Conservation (phyloP, 805 yeast species). For the Sporopachydermia quercuum region DNA sequence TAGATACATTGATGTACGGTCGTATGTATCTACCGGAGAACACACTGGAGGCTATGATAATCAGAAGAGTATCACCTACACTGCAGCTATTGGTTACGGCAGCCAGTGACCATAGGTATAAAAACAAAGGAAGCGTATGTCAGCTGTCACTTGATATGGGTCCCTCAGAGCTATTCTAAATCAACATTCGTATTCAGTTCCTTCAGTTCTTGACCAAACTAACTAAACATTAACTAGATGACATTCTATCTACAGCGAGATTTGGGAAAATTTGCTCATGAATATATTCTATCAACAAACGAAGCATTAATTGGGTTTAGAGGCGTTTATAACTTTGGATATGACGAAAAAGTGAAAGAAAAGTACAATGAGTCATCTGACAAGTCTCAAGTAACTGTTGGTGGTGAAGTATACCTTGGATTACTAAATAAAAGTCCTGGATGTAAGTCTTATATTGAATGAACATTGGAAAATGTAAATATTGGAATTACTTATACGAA, state of each 20-base stretch:
- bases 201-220: conserved; percentile 4
- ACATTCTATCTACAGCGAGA: conserved; percentile 62
- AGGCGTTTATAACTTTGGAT: conserved; percentile 52
- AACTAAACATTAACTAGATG: conserved; percentile 26
- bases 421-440: conserved; percentile 79
- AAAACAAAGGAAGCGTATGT: conserved; percentile 30
- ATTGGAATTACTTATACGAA: no score
- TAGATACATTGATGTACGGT: conserved; percentile 52
- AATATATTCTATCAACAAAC: conserved; percentile 66
- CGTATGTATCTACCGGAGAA: conserved; percentile 80
- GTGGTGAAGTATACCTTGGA: conserved; percentile 85
- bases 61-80: conserved; percentile 41
- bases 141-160: no score
- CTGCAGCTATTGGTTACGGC: conserved; percentile 63
- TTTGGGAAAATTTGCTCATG: conserved; percentile 47
- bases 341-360: conserved; percentile 10
- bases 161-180: conserved; percentile 12
- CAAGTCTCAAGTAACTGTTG: conserved; percentile 35
- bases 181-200: conserved; percentile 2
- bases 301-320: conserved; percentile 76
- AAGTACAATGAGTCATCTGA: conserved; percentile 4
- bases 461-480: no score
- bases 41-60: conserved; percentile 74
- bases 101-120: conserved; percentile 47
- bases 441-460: conserved; percentile 3